A percentile compares a stretch with the other conserved stretches of the same genome.
These are phyloP conservation scores for Mucor lusitanicus DNA, from an alignment of 371 early-diverging fungal species.

Conservation along the genomic window DNA sequence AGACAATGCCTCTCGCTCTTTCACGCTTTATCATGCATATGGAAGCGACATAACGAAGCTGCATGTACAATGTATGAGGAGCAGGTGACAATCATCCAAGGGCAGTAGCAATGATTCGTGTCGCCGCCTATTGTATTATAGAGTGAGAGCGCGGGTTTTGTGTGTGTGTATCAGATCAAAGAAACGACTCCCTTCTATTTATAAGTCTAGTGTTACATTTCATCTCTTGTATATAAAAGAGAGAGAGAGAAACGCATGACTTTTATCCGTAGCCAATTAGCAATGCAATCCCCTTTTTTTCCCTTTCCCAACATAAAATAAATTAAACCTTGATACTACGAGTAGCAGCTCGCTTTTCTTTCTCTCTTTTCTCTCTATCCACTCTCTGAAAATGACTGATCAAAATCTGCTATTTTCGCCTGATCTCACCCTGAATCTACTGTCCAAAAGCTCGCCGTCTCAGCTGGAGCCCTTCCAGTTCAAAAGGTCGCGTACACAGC, in stretches of 20 bases:
- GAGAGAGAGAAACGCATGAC: slow-evolving; percentile 17
- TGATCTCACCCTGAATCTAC: slow-evolving; percentile 19
- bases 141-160: background rate
- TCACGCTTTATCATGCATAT: background rate
- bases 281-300: slow-evolving; percentile 1
- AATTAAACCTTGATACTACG: background rate
- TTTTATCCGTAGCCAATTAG: slow-evolving; percentile 15
- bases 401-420: slow-evolving; percentile 15
- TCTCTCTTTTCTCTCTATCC: slow-evolving; percentile 3
- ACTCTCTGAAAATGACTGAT: slow-evolving; percentile 14
- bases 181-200: background rate
- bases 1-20: background rate
- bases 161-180: background rate
- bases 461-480: slow-evolving; percentile 22
- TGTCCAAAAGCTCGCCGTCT: slow-evolving; percentile 38
- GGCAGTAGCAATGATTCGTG: background rate
- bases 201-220: background rate
- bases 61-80: background rate
- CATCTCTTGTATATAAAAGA: background rate
- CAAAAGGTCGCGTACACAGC: slow-evolving; percentile 29
- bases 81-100: background rate
- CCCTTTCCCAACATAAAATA: slow-evolving; percentile 1
- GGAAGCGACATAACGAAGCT: background rate
- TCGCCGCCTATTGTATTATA: background rate
- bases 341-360: background rate